Evolutionary conservation across 305 asterid species (phyloP), one percentile per base, ranked within the genome.

Genomic region (Caryopteris hybrid): DNA sequence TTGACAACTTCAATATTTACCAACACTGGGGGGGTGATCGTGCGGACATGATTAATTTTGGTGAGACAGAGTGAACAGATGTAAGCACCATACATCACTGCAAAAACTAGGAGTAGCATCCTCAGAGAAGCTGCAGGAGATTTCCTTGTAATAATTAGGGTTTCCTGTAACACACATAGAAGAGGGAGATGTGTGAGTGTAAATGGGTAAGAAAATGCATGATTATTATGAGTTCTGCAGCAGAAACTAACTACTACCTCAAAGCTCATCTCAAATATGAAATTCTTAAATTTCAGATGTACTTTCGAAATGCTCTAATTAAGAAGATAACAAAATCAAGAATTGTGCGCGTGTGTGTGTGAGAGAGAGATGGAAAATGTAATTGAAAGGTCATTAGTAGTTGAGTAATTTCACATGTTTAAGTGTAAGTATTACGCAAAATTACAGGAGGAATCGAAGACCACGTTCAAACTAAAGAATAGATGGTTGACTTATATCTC

Each of bases 31-130:
- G 80, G 76, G 0, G 74, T 54, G 54, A 64, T 69, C 38, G 63
- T 51, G 31, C 14, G 72, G 62, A 72, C 10, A 27, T 64, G 41
- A 13, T 53, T 77, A 2, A 87, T 67, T 74, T 91, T 95, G 77
- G 80, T 83, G 31, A 85, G 77, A 79, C 86, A 86, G 45, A 88
- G 48, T 5, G 88, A 91, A 66, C 84, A 88, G 10, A 86, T 91
- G 71, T 83, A 88, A 41, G 83, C 74, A 50, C 95, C 85, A 61
- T 80, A 86, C 11, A 81, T 74, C 88, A 86, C 79, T 3, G 84
- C 85, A 51, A 84, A 82, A 9, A 80, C 79, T 52, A 88, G 72
- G 33, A 88, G 79, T 61, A 76, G 64, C 69, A 85, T 78, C 83
- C 95, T 83, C 58, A 77, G 76, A 47, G 86, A 50, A 42, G 41